A percentile compares a stretch with the other conserved stretches of the same genome.
phyloP scores from a whole-genome alignment of 2,329 filamentous ascomycete genomes.

The Claviceps sp. region DNA sequence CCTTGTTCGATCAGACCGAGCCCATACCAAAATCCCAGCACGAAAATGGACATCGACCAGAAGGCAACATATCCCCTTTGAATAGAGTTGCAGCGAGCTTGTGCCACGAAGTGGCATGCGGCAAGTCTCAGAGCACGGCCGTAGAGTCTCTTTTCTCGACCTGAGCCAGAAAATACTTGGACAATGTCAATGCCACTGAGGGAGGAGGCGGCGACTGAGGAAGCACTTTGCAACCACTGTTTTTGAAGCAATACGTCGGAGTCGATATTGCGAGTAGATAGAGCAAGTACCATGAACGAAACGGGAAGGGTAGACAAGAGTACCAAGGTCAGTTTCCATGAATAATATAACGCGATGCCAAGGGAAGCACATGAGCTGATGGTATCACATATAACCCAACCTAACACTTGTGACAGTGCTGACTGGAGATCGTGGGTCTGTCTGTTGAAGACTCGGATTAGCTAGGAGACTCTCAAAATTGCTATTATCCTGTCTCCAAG shows the following conservation, averaged over 20 bases:
- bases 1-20: slow-evolving; percentile 51
- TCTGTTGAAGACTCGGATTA: slow-evolving; percentile 28
- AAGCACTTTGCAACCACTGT: slow-evolving; percentile 50
- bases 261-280: slow-evolving; percentile 48
- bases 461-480: not conserved
- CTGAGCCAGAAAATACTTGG: slow-evolving; percentile 70
- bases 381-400: slow-evolving; percentile 50
- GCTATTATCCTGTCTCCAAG: not conserved
- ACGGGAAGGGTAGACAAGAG: slow-evolving; percentile 62
- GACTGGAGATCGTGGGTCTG: slow-evolving; percentile 72
- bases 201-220: slow-evolving; percentile 57
- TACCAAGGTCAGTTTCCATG: slow-evolving; percentile 73
- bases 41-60: slow-evolving; percentile 66
- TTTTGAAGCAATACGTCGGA: slow-evolving; percentile 58
- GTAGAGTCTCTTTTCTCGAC: slow-evolving; percentile 57
- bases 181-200: slow-evolving; percentile 69
- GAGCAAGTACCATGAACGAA: slow-evolving; percentile 43
- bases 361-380: slow-evolving; percentile 55
- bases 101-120: slow-evolving; percentile 48
- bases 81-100: slow-evolving; percentile 53
- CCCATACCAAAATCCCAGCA: slow-evolving; percentile 84
- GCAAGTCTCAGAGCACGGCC: slow-evolving; percentile 40
- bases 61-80: slow-evolving; percentile 65
- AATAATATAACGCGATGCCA: slow-evolving; percentile 60
- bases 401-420: slow-evolving; percentile 67